Evolutionary conservation across 139 green algal genomes (phyloP), one percentile per base, ranked within the genome.

Genomic region (Haematococcus sp.): DNA sequence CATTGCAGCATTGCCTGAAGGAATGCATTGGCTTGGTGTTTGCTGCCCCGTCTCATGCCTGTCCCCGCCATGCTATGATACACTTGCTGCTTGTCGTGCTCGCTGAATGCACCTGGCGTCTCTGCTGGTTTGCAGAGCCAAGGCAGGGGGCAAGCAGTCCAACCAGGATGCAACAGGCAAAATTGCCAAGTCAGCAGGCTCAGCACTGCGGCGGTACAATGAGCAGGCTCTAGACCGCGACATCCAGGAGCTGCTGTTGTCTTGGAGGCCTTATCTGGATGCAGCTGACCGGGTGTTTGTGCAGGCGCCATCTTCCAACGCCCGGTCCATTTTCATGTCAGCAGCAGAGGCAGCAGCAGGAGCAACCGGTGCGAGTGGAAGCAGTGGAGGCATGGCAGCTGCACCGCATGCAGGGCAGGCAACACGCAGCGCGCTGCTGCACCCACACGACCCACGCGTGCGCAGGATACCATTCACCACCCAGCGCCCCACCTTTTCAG

Each of bases 111-210:
- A n/a, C n/a, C n/a, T n/a, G n/a, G n/a, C n/a, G n/a, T 13, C 49
- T 22, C 13, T 63, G 49, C 2, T 40, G 30, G 1, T 2, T 17
- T 68, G 30, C 79, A 93, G 90, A 52, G 91, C 92, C 33, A 96
- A 95, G 77, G 88, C 89, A 33, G 94, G 94, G 31, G 93, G 94
- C 58, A 87, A 91, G 79, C 94, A 98, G 85, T 92, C 90, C 20
- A 81, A 51, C 59, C 94, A 97, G 81, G 84, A 98, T 80, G 88
- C 83, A 27, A 90, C 78, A 23, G 92, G 93, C 51, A 96, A 97
- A 78, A 91, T 81, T 64, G 87, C 88, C 2, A 81, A 89, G 28
- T 97, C 90, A 2, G 94, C 93, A 22, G 94, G 94, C 27, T 91
- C 89, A 2, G 71, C 76, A 19, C 85, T 98, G 49, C 83, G 94